Evolutionary conservation across 768 basidiomycete genomes (phyloP).

Genomic region (Mycena polygramma): DNA sequence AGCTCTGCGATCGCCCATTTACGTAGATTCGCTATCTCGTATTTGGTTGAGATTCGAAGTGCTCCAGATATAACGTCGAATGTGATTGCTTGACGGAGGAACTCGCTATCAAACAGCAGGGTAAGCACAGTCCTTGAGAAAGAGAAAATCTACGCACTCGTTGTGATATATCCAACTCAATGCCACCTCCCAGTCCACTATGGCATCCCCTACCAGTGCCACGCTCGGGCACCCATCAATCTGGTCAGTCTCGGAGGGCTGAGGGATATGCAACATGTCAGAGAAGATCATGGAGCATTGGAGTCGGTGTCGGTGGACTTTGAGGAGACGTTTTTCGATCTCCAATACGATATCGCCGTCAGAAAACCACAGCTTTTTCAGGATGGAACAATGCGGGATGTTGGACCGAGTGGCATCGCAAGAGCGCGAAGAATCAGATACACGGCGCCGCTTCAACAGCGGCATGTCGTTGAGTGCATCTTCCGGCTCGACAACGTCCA

Average conservation of each 20-base stretch:
- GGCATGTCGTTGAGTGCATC: conserved; percentile 8
- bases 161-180: conserved; percentile 51
- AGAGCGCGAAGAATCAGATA: not conserved
- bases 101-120: conserved; percentile 36
- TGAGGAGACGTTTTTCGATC: conserved; percentile 43
- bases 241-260: conserved; percentile 45
- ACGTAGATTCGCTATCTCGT: conserved; percentile 48
- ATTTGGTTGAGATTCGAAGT: conserved; percentile 52
- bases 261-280: conserved; percentile 53
- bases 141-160: conserved; percentile 40
- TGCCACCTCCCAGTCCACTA: conserved; percentile 46
- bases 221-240: conserved; percentile 50
- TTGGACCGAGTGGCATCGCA: conserved; percentile 9
- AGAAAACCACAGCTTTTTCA: conserved; percentile 44
- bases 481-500: conserved; percentile 18
- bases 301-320: conserved; percentile 41
- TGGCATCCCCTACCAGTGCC: conserved; percentile 38
- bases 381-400: not conserved
- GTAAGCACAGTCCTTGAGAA: not conserved
- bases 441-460: conserved; percentile 28
- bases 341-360: conserved; percentile 53
- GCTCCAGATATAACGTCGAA: conserved; percentile 45
- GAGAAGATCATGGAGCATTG: conserved; percentile 46
- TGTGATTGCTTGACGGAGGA: conserved; percentile 38
- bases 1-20: conserved; percentile 43